Evolutionary conservation across 495 filamentous ascomycete species (phyloP).

Genomic region (Ramalina intermedia): DNA sequence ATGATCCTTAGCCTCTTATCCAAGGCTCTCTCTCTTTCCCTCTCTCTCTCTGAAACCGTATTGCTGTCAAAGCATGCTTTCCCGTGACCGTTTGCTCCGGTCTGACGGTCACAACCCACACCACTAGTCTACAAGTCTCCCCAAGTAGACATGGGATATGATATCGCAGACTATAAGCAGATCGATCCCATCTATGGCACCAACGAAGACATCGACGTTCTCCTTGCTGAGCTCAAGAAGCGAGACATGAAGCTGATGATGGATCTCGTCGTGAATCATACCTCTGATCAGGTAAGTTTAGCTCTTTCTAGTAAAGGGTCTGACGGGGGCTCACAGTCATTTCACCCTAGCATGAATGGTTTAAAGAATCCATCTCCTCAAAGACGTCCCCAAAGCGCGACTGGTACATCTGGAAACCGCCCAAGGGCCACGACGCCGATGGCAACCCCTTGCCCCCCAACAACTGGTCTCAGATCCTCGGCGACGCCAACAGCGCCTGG

Average conservation of each 20-base stretch:
- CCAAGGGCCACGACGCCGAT: slow-evolving; percentile 27
- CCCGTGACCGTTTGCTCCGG: background rate
- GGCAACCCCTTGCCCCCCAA: slow-evolving; percentile 43
- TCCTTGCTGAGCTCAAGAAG: slow-evolving; percentile 34
- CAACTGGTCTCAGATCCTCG: slow-evolving; percentile 42
- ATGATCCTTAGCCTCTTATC: background rate
- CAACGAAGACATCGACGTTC: slow-evolving; percentile 36
- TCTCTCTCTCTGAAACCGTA: background rate
- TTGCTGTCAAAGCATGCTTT: background rate
- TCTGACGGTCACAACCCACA: background rate
- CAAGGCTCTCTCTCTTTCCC: background rate
- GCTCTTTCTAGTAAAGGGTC: background rate
- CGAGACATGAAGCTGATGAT: slow-evolving; percentile 39
- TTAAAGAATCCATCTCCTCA: slow-evolving; percentile 35
- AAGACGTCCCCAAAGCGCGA: slow-evolving; percentile 34
- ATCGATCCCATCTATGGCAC: slow-evolving; percentile 41
- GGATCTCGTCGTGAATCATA: slow-evolving; percentile 47
- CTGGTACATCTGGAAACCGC: slow-evolving; percentile 47
- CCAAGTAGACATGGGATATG: slow-evolving; percentile 37
- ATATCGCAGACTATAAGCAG: slow-evolving; percentile 42
- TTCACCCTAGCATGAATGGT: slow-evolving; percentile 36
- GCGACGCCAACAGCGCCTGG: slow-evolving; percentile 41
- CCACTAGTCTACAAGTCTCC: slow-evolving; percentile 11
- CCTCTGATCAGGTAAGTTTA: slow-evolving; percentile 26
- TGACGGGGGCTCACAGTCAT: background rate